Conservation (phyloP, 140 eudicot genomes). For the Oenanthe javanica region DNA sequence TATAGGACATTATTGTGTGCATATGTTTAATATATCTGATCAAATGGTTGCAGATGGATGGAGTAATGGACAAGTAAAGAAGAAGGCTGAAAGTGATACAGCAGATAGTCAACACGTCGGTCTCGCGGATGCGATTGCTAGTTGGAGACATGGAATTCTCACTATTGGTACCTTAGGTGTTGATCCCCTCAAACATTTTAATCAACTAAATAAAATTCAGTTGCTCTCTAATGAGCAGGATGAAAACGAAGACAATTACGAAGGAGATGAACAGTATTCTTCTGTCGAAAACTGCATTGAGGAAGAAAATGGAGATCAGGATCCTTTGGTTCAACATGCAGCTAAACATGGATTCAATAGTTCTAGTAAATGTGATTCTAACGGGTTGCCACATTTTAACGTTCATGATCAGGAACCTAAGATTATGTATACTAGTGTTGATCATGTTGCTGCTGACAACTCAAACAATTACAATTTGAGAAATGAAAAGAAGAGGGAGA, state of each 20-base stretch:
- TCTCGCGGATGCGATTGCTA: slow-evolving; percentile 26
- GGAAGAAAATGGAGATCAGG: slow-evolving; percentile 17
- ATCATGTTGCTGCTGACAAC: background rate
- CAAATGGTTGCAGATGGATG: slow-evolving; percentile 21
- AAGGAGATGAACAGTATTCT: background rate
- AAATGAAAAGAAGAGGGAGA: slow-evolving; percentile 14
- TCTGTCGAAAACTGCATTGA: slow-evolving; percentile 10
- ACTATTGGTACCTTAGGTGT: slow-evolving; percentile 64
- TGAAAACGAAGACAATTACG: background rate
- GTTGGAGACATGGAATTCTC: slow-evolving; percentile 57
- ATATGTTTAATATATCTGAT: background rate
- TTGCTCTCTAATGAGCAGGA: background rate
- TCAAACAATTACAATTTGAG: background rate
- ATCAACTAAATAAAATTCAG: slow-evolving; percentile 1
- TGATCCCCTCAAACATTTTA: slow-evolving; percentile 29
- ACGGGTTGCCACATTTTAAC: background rate
- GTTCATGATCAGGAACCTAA: slow-evolving; percentile 1
- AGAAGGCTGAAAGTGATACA: slow-evolving; percentile 8
- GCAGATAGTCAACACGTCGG: slow-evolving; percentile 22
- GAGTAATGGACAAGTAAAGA: slow-evolving; percentile 29
- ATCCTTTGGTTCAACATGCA: slow-evolving; percentile 38
- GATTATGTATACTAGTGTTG: background rate
- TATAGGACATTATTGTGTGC: background rate
- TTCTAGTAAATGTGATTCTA: background rate
- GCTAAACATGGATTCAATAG: slow-evolving; percentile 28